These are phyloP conservation scores for Myriosclerotinia scirpicola DNA, from an alignment of 2,329 filamentous ascomycete genomes.

Conservation along the genomic window DNA sequence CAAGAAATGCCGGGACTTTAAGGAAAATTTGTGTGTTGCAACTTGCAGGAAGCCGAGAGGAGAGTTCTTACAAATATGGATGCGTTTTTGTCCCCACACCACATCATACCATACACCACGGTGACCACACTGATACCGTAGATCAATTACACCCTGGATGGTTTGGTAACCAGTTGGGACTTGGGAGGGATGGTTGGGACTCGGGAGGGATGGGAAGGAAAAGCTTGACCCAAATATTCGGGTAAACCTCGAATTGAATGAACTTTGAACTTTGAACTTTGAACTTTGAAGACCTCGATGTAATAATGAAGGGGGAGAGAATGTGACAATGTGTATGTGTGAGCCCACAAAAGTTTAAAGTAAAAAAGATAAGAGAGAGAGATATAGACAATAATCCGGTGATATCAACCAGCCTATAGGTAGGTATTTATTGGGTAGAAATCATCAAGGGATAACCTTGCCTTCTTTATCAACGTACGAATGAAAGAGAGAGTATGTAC, in stretches of 20 bases:
- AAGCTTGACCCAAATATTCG: conserved; percentile 13
- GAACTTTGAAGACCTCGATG: too few relatives aligned
- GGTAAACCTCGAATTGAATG: conserved; percentile 19
- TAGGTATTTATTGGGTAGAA: conserved; percentile 34
- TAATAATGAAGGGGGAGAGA: background rate
- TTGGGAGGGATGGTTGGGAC: too few relatives aligned
- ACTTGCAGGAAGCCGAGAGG: background rate
- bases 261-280: too few relatives aligned
- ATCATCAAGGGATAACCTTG: conserved; percentile 30
- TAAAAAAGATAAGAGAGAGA: conserved; percentile 18
- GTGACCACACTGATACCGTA: background rate
- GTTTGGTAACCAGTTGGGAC: conserved; percentile 17
- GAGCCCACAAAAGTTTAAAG: conserved; percentile 1
- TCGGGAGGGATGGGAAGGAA: conserved; percentile 1
- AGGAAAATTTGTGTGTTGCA: conserved; percentile 13
- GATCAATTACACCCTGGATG: conserved; percentile 9
- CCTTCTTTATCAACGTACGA: conserved; percentile 4
- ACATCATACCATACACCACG: background rate
- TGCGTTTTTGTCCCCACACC: conserved; percentile 18
- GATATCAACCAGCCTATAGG: conserved; percentile 14
- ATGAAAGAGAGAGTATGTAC: too few relatives aligned
- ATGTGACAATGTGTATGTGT: background rate
- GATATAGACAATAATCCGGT: background rate
- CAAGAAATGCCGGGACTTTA: background rate
- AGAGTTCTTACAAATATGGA: background rate